Evolutionary conservation across 2,329 filamentous ascomycete species (phyloP).

Genomic region (Aspergillus sp.): DNA sequence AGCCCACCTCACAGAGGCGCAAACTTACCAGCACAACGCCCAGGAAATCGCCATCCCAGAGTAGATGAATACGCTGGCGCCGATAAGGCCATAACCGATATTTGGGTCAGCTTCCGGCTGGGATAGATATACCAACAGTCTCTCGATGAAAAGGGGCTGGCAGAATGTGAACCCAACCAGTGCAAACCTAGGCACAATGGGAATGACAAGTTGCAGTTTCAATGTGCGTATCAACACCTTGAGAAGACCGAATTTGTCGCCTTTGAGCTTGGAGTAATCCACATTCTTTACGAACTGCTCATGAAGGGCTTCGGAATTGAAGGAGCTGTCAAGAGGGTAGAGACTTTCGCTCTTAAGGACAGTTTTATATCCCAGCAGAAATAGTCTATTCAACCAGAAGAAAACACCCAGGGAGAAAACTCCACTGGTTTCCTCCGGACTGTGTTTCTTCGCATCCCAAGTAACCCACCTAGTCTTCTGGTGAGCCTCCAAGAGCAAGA

Average conservation of each 20-base stretch:
- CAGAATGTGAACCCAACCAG: slow-evolving; percentile 26
- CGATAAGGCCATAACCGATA: slow-evolving; percentile 24
- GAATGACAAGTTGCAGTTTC: slow-evolving; percentile 23
- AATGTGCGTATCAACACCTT: slow-evolving; percentile 27
- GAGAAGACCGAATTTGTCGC: slow-evolving; percentile 5
- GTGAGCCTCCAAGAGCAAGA: too few relatives aligned
- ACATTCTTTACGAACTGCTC: slow-evolving; percentile 7
- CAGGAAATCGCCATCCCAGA: slow-evolving; percentile 16
- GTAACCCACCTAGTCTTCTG: too few relatives aligned
- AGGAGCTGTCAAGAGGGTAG: slow-evolving; percentile 7
- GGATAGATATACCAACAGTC: slow-evolving; percentile 15
- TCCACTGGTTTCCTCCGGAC: slow-evolving; percentile 33
- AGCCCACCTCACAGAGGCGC: background rate
- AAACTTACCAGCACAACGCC: slow-evolving; percentile 8
- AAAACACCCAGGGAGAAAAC: slow-evolving; percentile 35
- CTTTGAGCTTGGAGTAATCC: slow-evolving; percentile 9
- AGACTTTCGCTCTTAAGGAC: slow-evolving; percentile 17
- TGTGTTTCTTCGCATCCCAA: too few relatives aligned
- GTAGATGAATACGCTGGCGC: slow-evolving; percentile 18
- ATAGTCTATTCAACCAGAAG: slow-evolving; percentile 35
- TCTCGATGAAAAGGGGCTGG: slow-evolving; percentile 28
- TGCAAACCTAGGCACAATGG: slow-evolving; percentile 23
- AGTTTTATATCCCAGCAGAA: slow-evolving; percentile 28
- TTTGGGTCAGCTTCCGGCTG: slow-evolving; percentile 13
- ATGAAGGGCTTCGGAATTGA: slow-evolving; percentile 1